Evolutionary conservation across 352 stramenopile species (phyloP), one percentile per base, ranked within the genome.

Genomic region (Pythium chondricola): DNA sequence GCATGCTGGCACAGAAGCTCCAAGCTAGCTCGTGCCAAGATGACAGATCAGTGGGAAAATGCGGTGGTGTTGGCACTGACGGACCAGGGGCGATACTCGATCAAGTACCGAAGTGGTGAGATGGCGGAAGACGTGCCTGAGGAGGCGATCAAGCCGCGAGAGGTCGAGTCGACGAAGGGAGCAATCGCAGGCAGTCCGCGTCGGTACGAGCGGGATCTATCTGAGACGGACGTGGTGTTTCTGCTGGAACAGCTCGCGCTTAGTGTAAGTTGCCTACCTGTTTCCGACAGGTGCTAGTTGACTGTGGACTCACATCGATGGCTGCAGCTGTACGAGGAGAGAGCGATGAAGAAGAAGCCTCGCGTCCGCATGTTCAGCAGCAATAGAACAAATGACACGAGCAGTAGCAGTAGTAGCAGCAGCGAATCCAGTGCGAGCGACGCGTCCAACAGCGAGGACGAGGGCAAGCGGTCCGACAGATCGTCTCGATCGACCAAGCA

Each of bases 161-260:
- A 18, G 36, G 24, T 17, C 40, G 9, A 2, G 21, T 36, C 35
- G 18, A 43, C 16, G 11, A 40, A 32, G n/a, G 18, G n/a, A 41
- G 35, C 35, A 18, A 18, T 33, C 7, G 29, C 13, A 8, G 13
- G 8, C 29, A 33, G 29, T 33, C 35, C 14, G 17, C 18, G 35
- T 30, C 22, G 9, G 39, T 17, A 38, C 33, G 46, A 36, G 21
- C 33, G 36, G 9, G 43, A 59, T 13, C 30, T 53, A 2, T 52
- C 26, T 5, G 41, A 54, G 11, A 4, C 24, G 2, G 58, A 88
- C 16, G 65, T 67, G 16, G 20, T 82, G 16, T 83, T 82, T 45
- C 36, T 88, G 21, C 58, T 88, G 5, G 71, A 88, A 32, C 74
- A 88, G 33, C 53, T 88, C 16, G 71, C 71, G 2, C 69, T 85